Percentiles rank a stretch among this genome's conserved stretches.
Evolutionary conservation across 2,329 filamentous ascomycete species (phyloP).

Genomic region (Hypoxylon sp.): DNA sequence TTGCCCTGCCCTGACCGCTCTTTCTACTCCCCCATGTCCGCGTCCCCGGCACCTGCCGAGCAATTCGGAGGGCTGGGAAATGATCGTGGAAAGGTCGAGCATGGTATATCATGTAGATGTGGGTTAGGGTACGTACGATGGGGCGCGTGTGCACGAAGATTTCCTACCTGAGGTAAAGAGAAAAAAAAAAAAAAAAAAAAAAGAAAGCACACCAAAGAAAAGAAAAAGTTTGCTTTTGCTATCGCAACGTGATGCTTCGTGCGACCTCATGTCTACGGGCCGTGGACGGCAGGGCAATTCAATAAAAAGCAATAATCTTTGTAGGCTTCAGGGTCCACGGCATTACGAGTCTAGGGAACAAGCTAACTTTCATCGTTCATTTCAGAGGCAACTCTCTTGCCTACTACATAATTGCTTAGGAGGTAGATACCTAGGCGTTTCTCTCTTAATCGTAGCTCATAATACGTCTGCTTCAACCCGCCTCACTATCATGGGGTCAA

Average conservation of each 20-base stretch:
- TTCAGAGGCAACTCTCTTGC: conserved; percentile 3
- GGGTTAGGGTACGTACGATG: conserved; percentile 23
- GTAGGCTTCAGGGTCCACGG: not conserved
- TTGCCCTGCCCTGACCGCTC: conserved; percentile 32
- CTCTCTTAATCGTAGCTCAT: conserved; percentile 8
- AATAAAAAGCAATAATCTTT: not conserved
- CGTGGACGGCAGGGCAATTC: not conserved
- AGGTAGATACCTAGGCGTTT: conserved; percentile 1
- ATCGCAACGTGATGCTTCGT: not conserved
- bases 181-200: too few relatives aligned
- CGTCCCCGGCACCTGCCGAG: conserved; percentile 9
- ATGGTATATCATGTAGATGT: conserved; percentile 6
- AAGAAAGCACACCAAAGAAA: not conserved
- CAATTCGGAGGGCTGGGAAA: conserved; percentile 13
- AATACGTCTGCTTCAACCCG: not conserved
- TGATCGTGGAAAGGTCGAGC: conserved; percentile 2
- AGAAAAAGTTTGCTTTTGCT: not conserved
- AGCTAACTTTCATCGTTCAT: conserved; percentile 1
- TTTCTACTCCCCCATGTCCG: conserved; percentile 24
- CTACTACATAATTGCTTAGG: conserved; percentile 5
- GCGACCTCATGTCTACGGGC: not conserved
- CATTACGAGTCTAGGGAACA: not conserved
- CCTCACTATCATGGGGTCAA: conserved; percentile 9
- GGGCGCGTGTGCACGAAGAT: conserved; percentile 14
- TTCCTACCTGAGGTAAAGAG: too few relatives aligned